These are phyloP conservation scores for Chloris gayana DNA, from an alignment of 176 grass and related monocot genomes.

Conservation along the genomic window DNA sequence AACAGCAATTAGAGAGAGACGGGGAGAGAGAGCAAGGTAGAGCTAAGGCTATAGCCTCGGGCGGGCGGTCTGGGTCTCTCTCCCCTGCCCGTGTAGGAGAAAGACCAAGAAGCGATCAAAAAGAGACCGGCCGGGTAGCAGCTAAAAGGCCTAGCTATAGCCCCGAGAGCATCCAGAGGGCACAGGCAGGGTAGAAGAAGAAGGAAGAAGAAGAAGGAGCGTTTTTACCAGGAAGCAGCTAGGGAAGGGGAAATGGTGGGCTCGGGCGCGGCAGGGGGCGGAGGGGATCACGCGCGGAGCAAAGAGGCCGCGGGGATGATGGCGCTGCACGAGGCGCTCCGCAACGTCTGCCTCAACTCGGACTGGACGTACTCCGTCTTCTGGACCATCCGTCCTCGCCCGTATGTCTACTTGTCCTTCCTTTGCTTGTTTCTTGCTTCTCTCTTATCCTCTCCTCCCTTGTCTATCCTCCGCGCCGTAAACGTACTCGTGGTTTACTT, in stretches of 20 bases:
- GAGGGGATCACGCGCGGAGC: slow-evolving; percentile 73
- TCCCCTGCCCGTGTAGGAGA: not conserved
- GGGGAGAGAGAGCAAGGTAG: not conserved
- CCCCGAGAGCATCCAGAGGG: slow-evolving; percentile 11
- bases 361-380: slow-evolving; percentile 99
- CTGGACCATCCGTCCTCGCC: slow-evolving; percentile 99
- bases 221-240: slow-evolving; percentile 18
- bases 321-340: slow-evolving; percentile 93
- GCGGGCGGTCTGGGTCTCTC: not conserved
- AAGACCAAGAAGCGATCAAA: slow-evolving; percentile 52
- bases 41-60: not conserved
- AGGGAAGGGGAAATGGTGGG: slow-evolving; percentile 69
- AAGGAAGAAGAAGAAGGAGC: not conserved
- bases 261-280: slow-evolving; percentile 58
- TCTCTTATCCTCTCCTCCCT: not conserved
- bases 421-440: not conserved
- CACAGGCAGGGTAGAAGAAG: not conserved
- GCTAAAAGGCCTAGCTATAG: slow-evolving; percentile 24
- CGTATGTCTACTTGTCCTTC: slow-evolving; percentile 44
- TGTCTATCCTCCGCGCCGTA: not conserved
- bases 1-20: slow-evolving; percentile 44
- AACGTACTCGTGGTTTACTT: not conserved
- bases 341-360: slow-evolving; percentile 93
- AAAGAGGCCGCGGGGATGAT: slow-evolving; percentile 98
- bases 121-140: slow-evolving; percentile 34